A percentile compares a stretch with the other conserved stretches of the same genome.
phyloP scores from a whole-genome alignment of 2,329 filamentous ascomycete species.

The Xylariaceae sp. region DNA sequence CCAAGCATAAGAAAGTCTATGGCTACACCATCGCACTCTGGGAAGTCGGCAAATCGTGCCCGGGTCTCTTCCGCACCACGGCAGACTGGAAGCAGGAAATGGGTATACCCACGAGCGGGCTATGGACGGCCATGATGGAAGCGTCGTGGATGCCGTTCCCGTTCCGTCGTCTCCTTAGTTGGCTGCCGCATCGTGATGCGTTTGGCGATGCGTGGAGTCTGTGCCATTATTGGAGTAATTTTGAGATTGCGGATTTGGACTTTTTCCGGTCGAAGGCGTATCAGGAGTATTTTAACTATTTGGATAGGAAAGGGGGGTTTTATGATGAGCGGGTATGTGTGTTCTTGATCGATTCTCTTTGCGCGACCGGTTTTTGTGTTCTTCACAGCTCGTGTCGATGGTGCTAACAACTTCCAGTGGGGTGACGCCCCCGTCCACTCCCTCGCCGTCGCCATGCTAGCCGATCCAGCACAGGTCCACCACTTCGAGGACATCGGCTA shows the following conservation, averaged over 20 bases:
- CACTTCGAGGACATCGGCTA: slow-evolving; percentile 43
- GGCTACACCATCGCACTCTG: slow-evolving; percentile 42
- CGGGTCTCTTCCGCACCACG: slow-evolving; percentile 38
- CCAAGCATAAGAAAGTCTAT: slow-evolving; percentile 39
- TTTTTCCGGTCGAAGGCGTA: slow-evolving; percentile 39
- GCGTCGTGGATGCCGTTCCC: slow-evolving; percentile 41
- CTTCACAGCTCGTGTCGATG: neutral
- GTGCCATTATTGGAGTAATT: slow-evolving; percentile 46
- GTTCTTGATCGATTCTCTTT: too few species aligned
- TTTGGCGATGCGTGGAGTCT: slow-evolving; percentile 40
- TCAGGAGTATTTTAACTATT: slow-evolving; percentile 37
- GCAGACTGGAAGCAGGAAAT: slow-evolving; percentile 38
- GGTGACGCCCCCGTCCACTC: slow-evolving; percentile 43
- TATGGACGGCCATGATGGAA: slow-evolving; percentile 39
- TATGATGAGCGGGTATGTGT: slow-evolving; percentile 39
- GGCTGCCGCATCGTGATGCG: slow-evolving; percentile 35
- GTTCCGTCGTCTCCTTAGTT: slow-evolving; percentile 35
- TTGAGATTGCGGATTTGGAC: slow-evolving; percentile 43
- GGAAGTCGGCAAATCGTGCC: slow-evolving; percentile 40
- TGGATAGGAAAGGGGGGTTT: slow-evolving; percentile 40
- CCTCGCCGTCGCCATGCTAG: slow-evolving; percentile 39
- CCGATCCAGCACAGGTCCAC: slow-evolving; percentile 37
- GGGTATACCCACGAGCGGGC: slow-evolving; percentile 32
- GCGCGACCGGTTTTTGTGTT: too few species aligned
- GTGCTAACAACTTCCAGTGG: slow-evolving; percentile 31